Base-by-base conservation (phyloP, 2,329 filamentous ascomycete genomes). In the Ophiostoma quercus region DNA sequence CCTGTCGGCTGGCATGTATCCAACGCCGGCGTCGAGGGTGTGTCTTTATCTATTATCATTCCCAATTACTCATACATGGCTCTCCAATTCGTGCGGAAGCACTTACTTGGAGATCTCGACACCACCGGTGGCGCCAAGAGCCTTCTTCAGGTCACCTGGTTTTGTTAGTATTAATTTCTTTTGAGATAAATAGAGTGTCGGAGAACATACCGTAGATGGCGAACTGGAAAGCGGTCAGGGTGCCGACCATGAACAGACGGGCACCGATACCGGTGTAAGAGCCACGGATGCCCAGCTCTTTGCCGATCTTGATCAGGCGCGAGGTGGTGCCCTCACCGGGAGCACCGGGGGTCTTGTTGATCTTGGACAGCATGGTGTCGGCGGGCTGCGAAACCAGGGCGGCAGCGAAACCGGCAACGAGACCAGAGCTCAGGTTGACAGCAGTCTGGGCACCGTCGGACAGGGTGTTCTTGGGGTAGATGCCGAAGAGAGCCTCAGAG, bases 341-440 rank as follows among this genome's bases (percentile, higher is more conserved):
- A 73, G 86, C 82, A 81, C 90, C 91, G 83, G 90, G 88, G 81
- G 89, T 91, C 89, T 93, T 94, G 89, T 94, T 94, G 85, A 94
- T 93, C 87, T 92, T 93, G 82, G 84, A 88, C 76, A 94, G 87
- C 90, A 94, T 93, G 77, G 91, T 94, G 80, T 94, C 91, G 78
- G 91, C 91, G 75, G 91, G 91, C 83, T 94, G 91, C 73, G 91
- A 94, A 78, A 94, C 85, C 77, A 92, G 78, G 78, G 91, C 91
- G 75, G 91, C 91, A 76, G 90, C 90, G 82, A 94, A 90, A 88
- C 91, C 90, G 91, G 77, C 76, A 54, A 76, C 70, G 57, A 78
- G 77, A 74, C 77, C 77, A 69, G 74, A 75, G 71, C 76, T 75
- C 60, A 79, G 84, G 86, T 94, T 93, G 84, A 91, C 85, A 79